Evolutionary conservation across 1,284 basidiomycete species (phyloP).

Genomic region (Microbotryomycetes sp.): DNA sequence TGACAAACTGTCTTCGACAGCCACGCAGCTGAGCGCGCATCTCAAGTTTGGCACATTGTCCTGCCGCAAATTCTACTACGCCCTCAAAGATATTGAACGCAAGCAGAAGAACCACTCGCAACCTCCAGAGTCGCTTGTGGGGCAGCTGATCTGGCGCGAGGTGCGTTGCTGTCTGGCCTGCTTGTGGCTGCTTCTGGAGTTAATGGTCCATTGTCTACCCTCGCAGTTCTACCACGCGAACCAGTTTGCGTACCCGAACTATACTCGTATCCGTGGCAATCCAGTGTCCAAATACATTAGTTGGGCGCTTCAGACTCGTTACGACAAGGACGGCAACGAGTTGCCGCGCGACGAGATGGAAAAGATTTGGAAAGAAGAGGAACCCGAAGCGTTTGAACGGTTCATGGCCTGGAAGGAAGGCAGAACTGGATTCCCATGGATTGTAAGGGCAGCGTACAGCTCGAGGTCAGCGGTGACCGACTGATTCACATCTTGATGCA

Average conservation of each 20-base stretch:
- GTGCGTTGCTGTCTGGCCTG: background rate
- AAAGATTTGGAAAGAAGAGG: slow-evolving; percentile 41
- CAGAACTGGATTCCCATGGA: slow-evolving; percentile 49
- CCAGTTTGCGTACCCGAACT: slow-evolving; percentile 43
- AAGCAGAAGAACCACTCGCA: slow-evolving; percentile 32
- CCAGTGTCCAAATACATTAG: slow-evolving; percentile 40
- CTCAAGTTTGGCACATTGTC: slow-evolving; percentile 50
- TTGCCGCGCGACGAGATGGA: slow-evolving; percentile 25
- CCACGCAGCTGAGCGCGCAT: slow-evolving; percentile 46
- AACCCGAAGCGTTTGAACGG: slow-evolving; percentile 42
- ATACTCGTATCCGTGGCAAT: slow-evolving; percentile 45
- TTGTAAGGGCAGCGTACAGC: slow-evolving; percentile 20
- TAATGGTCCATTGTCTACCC: background rate
- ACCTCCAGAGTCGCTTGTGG: slow-evolving; percentile 31
- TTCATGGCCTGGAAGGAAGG: slow-evolving; percentile 46
- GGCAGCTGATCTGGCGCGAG: slow-evolving; percentile 32
- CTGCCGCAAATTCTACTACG: slow-evolving; percentile 45
- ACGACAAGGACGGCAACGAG: slow-evolving; percentile 40
- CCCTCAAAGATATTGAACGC: slow-evolving; percentile 40
- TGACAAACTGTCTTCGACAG: slow-evolving; percentile 16
- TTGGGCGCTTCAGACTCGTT: slow-evolving; percentile 44
- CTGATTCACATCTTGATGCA: slow-evolving; percentile 21
- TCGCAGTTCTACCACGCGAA: slow-evolving; percentile 39
- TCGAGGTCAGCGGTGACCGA: background rate
- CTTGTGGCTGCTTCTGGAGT: too few species aligned